Percentiles rank a stretch among this genome's conserved stretches.
Conservation (phyloP, 129 eudicot species). For the Heracleum sosnowskyi region DNA sequence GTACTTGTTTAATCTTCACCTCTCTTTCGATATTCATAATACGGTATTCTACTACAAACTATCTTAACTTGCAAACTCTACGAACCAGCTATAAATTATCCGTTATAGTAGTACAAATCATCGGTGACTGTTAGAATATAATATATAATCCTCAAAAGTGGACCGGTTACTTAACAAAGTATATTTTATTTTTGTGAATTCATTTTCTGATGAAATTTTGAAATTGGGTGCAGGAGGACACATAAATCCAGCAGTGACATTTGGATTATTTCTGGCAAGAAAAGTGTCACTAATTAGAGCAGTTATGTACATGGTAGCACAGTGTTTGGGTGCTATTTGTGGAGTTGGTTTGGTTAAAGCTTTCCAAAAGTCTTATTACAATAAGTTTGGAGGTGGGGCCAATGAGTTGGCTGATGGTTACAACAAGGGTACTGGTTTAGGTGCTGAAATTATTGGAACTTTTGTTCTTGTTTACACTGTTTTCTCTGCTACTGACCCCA, state of each 20-base stretch:
- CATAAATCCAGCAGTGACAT: slow-evolving; percentile 8
- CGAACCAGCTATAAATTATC: background rate
- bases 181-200: background rate
- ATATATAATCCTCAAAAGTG: too few species aligned
- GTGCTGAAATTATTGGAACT: slow-evolving; percentile 5
- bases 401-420: slow-evolving; percentile 17
- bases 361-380: slow-evolving; percentile 16
- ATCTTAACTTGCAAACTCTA: background rate
- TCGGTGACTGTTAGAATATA: too few species aligned
- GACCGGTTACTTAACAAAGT: too few species aligned
- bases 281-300: slow-evolving; percentile 9
- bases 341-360: slow-evolving; percentile 22
- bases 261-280: slow-evolving; percentile 12
- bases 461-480: slow-evolving; percentile 7
- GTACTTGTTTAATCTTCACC: background rate
- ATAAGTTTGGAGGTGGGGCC: slow-evolving; percentile 19
- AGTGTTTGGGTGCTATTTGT: slow-evolving; percentile 16
- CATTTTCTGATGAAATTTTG: background rate
- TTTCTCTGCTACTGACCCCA: slow-evolving; percentile 4
- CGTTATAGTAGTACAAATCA: background rate
- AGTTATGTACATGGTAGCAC: slow-evolving; percentile 8
- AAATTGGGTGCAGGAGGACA: background rate
- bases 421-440: slow-evolving; percentile 17
- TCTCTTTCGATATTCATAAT: background rate
- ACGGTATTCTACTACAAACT: too few species aligned